These are phyloP conservation scores for Cladosporium oxysporum DNA, from an alignment of 2,329 filamentous ascomycete genomes.

Conservation along the genomic window DNA sequence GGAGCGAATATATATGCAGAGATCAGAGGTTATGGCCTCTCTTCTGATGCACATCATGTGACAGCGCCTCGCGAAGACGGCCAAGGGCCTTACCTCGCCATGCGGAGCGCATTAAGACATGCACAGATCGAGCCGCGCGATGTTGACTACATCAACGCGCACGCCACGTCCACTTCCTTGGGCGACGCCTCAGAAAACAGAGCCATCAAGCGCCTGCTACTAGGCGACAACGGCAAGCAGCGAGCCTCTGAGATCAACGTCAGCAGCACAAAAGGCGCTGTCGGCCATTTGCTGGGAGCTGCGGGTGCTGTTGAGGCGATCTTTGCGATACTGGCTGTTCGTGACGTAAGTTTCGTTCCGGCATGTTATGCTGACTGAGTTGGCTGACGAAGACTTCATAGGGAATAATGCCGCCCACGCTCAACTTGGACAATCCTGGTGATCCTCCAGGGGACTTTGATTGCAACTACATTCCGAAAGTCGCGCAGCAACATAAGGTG, in stretches of 20 bases:
- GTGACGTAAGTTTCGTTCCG: conserved; percentile 61
- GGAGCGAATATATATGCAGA: conserved; percentile 86
- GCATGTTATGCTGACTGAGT: background rate
- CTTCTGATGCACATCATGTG: conserved; percentile 89
- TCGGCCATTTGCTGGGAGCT: conserved; percentile 88
- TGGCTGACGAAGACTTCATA: conserved; percentile 40
- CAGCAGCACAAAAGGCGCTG: conserved; percentile 90
- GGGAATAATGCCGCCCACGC: conserved; percentile 79
- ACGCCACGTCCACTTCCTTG: conserved; percentile 83
- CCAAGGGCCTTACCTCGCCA: conserved; percentile 76
- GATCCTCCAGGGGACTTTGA: conserved; percentile 62
- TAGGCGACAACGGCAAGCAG: conserved; percentile 67
- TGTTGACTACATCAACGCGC: conserved; percentile 93
- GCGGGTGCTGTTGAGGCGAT: conserved; percentile 88
- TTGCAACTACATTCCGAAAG: conserved; percentile 81
- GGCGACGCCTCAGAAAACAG: conserved; percentile 86
- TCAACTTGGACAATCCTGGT: conserved; percentile 71
- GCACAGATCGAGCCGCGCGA: conserved; percentile 67
- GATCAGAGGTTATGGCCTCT: conserved; percentile 83
- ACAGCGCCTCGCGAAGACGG: conserved; percentile 86
- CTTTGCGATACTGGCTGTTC: conserved; percentile 77
- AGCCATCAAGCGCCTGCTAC: conserved; percentile 76
- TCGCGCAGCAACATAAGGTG: conserved; percentile 69
- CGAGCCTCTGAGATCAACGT: conserved; percentile 70
- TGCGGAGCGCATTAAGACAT: conserved; percentile 78